Percentiles rank a stretch among this genome's conserved stretches.
Conservation (phyloP, 2,329 filamentous ascomycete species). For the Calonectria hawksworthii region DNA sequence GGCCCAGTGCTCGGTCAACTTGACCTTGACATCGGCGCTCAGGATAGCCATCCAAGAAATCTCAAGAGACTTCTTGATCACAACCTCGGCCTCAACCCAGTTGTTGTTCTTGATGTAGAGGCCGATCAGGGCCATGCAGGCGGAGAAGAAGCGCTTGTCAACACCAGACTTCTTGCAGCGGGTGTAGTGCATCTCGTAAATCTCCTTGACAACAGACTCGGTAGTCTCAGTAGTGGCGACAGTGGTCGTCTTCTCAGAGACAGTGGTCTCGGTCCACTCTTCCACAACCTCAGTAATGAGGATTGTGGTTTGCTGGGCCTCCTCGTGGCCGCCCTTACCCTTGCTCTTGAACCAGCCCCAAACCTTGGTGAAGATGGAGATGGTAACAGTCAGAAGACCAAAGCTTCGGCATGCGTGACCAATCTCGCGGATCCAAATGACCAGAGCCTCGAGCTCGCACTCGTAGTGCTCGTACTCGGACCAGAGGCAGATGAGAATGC, state of each 20-base stretch:
- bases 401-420: constrained; percentile 50
- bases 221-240: constrained; percentile 47
- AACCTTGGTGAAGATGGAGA: constrained; percentile 53
- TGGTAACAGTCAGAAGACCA: constrained; percentile 51
- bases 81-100: constrained; percentile 53
- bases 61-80: constrained; percentile 53
- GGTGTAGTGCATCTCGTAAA: constrained; percentile 53
- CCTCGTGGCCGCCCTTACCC: constrained; percentile 49
- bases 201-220: constrained; percentile 51
- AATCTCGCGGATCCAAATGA: constrained; percentile 54
- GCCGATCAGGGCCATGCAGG: constrained; percentile 51
- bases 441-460: constrained; percentile 50
- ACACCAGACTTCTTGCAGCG: constrained; percentile 52
- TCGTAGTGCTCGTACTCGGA: constrained; percentile 55
- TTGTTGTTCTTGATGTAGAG: constrained; percentile 48
- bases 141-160: constrained; percentile 52
- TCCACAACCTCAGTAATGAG: constrained; percentile 57
- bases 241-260: constrained; percentile 51
- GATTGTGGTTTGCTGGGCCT: constrained; percentile 50
- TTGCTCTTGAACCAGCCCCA: constrained; percentile 56
- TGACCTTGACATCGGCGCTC: constrained; percentile 46
- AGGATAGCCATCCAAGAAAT: constrained; percentile 56
- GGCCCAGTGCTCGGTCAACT: constrained; percentile 48
- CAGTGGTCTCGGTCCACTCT: constrained; percentile 53
- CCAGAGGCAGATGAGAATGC: constrained; percentile 57